Percentiles rank a stretch among this genome's conserved stretches.
Conservation (phyloP, 352 stramenopile species). For the Globisporangium rhizosaccharum region DNA sequence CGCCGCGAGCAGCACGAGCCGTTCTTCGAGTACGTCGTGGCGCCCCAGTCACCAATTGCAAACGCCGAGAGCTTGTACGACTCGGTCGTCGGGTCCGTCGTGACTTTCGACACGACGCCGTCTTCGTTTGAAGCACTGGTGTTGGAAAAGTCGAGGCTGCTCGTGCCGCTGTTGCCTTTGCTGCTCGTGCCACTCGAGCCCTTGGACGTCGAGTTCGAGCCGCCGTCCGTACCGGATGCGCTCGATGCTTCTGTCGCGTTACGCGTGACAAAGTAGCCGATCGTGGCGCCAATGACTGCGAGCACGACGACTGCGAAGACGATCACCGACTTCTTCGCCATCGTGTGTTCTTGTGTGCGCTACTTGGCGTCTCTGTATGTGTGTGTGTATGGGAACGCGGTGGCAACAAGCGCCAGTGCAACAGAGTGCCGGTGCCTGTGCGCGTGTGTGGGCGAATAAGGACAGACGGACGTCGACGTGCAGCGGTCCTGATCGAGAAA, state of each 20-base stretch:
- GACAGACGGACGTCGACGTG: too few species aligned
- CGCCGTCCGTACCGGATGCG: conserved; percentile 9
- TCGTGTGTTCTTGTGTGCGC: neutral
- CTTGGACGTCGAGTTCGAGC: conserved; percentile 9
- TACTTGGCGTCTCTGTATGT: neutral
- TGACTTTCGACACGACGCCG: conserved; percentile 10
- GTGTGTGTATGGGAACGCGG: neutral
- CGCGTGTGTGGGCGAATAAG: too few species aligned
- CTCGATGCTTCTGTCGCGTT: conserved; percentile 10
- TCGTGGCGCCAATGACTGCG: conserved; percentile 18
- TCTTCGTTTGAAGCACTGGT: conserved; percentile 3
- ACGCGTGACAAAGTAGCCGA: conserved; percentile 18
- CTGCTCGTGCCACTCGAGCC: neutral
- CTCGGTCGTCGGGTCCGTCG: conserved; percentile 12
- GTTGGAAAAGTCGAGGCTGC: conserved; percentile 7
- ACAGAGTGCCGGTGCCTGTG: too few species aligned
- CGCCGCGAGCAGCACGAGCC: conserved; percentile 72
- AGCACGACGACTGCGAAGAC: conserved; percentile 17
- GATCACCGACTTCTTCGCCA: conserved; percentile 19
- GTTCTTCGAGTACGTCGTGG: conserved; percentile 32
- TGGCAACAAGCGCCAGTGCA: too few species aligned
- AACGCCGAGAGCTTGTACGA: conserved; percentile 56
- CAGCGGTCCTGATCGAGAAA: too few species aligned
- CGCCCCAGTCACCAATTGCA: conserved; percentile 73
- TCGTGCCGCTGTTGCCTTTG: conserved; percentile 4